A percentile compares a stretch with the other conserved stretches of the same genome.
These are phyloP conservation scores for Prunus padus DNA, from an alignment of 306 rosid genomes.

Conservation along the genomic window DNA sequence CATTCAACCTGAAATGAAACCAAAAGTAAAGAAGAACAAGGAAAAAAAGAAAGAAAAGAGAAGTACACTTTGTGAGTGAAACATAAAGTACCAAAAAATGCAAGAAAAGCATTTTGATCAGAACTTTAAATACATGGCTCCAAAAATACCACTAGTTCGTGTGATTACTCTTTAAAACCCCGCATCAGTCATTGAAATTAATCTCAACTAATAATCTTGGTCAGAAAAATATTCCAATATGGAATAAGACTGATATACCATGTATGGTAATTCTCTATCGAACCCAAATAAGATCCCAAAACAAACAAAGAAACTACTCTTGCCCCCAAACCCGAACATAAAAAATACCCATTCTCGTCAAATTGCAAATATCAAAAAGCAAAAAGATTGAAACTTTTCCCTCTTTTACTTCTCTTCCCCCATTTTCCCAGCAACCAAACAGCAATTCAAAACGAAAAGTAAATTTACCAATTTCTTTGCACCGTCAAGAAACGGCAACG, in stretches of 20 bases:
- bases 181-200: neutral
- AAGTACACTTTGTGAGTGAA: neutral
- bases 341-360: too few relatives aligned
- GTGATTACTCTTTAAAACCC: neutral
- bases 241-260: neutral
- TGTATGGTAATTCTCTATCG: neutral
- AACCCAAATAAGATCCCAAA: neutral
- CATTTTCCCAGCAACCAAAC: neutral
- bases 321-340: neutral
- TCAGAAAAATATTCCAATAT: neutral
- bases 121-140: too few relatives aligned
- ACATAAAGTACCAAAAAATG: neutral
- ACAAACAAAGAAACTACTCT: neutral
- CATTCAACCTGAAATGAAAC: constrained; percentile 56
- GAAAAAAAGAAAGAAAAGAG: neutral
- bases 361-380: neutral
- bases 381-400: neutral
- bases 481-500: constrained; percentile 68
- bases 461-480: constrained; percentile 59
- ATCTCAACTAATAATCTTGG: neutral
- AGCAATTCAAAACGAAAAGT: neutral
- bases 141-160: neutral
- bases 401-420: neutral
- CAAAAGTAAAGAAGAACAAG: neutral
- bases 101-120: neutral